Percentiles rank a stretch among this genome's conserved stretches.
Conservation (phyloP, 495 filamentous ascomycete genomes). For the Aspergillus sclerotioniger region DNA sequence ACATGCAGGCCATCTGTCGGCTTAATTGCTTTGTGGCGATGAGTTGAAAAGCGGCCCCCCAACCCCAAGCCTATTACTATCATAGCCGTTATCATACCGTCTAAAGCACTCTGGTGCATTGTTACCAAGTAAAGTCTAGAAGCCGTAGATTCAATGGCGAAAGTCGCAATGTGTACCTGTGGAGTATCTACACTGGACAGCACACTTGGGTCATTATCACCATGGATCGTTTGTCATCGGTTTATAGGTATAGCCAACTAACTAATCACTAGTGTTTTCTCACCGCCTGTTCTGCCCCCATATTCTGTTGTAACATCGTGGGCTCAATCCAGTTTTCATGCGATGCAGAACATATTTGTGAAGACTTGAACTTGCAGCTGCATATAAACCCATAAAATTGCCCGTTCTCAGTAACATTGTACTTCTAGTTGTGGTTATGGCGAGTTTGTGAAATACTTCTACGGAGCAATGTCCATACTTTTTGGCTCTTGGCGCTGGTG, state of each 20-base stretch:
- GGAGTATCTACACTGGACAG: neutral
- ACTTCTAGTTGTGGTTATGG: no score
- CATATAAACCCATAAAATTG: neutral
- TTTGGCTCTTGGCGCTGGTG: conserved; percentile 20
- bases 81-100: neutral
- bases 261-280: neutral
- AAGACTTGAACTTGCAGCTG: neutral
- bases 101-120: neutral
- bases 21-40: neutral
- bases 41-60: neutral
- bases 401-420: neutral
- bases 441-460: neutral
- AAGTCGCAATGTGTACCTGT: neutral
- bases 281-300: neutral
- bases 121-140: neutral
- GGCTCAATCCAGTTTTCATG: neutral
- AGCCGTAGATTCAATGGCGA: neutral
- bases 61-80: neutral
- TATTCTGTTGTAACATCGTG: neutral
- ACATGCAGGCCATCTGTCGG: neutral
- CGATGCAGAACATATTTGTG: neutral
- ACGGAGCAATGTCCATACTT: neutral
- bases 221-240: no score
- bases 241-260: no score
- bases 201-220: neutral